Percentiles rank a stretch among this genome's conserved stretches.
These are phyloP conservation scores for Cytospora schulzeri DNA, from an alignment of 2,329 filamentous ascomycete genomes.

Conservation along the genomic window DNA sequence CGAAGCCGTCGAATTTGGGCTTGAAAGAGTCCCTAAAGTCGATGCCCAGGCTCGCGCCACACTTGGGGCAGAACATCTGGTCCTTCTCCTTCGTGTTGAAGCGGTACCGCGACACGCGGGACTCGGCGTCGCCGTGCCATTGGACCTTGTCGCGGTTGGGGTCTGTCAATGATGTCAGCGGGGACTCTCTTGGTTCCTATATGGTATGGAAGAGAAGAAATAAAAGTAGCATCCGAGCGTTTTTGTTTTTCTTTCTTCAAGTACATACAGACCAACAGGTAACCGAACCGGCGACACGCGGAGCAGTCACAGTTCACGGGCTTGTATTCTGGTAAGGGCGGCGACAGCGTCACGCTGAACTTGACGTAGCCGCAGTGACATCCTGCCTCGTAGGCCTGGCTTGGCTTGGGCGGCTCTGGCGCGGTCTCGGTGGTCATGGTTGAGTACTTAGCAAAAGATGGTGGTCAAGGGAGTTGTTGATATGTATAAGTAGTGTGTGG, in stretches of 20 bases:
- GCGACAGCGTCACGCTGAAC: constrained; percentile 51
- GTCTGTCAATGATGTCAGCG: constrained; percentile 41
- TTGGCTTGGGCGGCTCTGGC: constrained; percentile 28
- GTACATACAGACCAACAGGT: constrained; percentile 50
- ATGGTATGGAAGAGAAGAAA: too few species aligned
- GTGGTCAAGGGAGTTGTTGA: background rate
- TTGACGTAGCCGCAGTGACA: constrained; percentile 57
- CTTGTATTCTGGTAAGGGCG: constrained; percentile 48
- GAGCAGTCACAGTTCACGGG: constrained; percentile 57
- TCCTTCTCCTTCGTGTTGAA: constrained; percentile 53
- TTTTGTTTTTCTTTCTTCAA: too few species aligned
- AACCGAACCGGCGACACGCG: constrained; percentile 53
- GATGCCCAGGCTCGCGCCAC: constrained; percentile 50
- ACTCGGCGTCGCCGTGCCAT: constrained; percentile 46
- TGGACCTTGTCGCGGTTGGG: constrained; percentile 42
- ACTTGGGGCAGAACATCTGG: constrained; percentile 52
- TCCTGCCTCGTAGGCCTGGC: constrained; percentile 48
- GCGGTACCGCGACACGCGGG: constrained; percentile 40
- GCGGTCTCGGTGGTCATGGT: constrained; percentile 19
- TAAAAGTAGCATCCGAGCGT: too few species aligned
- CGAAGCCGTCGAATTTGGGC: constrained; percentile 39
- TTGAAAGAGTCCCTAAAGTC: constrained; percentile 42
- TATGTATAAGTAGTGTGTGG: too few species aligned
- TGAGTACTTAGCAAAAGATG: too few species aligned
- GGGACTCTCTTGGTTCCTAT: too few species aligned